Evolutionary conservation across 1,139 yeast genomes (phyloP).

Genomic region (Geotrichum siamense): DNA sequence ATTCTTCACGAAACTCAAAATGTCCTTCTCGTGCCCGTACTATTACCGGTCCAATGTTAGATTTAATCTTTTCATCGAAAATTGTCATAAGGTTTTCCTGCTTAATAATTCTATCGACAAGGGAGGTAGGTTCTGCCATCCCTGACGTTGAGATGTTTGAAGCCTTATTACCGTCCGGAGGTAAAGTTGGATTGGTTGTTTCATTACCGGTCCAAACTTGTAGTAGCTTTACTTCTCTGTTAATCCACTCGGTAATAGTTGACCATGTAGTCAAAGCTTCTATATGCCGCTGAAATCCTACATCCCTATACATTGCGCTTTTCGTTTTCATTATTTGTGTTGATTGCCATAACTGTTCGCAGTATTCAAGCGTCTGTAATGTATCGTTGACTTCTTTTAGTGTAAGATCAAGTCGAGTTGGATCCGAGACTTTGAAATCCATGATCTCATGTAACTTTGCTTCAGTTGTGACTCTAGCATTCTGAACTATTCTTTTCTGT

Average conservation of each 20-base stretch:
- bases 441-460: constrained; percentile 61
- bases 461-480: constrained; percentile 68
- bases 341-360: constrained; percentile 77
- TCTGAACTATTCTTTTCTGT: constrained; percentile 63
- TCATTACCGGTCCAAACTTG: constrained; percentile 74
- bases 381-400: constrained; percentile 48
- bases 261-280: constrained; percentile 84
- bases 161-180: constrained; percentile 20
- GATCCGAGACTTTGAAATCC: constrained; percentile 48
- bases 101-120: constrained; percentile 80
- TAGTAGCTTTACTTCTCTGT: constrained; percentile 50
- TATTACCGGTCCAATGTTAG: constrained; percentile 62
- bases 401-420: constrained; percentile 21
- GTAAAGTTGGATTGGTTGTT: constrained; percentile 52
- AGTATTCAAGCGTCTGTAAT: constrained; percentile 56
- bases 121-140: constrained; percentile 24
- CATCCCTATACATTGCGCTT: constrained; percentile 61
- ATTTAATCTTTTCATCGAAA: constrained; percentile 48
- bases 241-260: constrained; percentile 64
- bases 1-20: constrained; percentile 53
- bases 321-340: constrained; percentile 70
- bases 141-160: too few species aligned
- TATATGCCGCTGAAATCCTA: constrained; percentile 56
- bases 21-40: constrained; percentile 71
- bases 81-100: constrained; percentile 70